These are phyloP conservation scores for Kodamaea jinghongensis DNA, from an alignment of 805 yeast species.

Conservation along the genomic window DNA sequence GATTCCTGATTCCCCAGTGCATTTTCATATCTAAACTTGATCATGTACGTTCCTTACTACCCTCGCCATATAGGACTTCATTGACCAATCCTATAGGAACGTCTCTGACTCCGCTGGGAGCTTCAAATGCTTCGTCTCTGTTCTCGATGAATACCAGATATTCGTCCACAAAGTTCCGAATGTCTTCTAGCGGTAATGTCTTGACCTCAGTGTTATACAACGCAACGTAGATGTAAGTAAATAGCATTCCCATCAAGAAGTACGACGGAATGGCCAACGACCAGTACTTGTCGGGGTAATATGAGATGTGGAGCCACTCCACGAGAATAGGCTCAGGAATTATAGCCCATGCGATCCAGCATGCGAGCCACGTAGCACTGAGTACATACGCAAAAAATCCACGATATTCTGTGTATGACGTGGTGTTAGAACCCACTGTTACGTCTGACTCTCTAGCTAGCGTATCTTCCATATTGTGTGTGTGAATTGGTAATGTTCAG, in stretches of 20 bases:
- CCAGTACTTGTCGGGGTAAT: constrained; percentile 93
- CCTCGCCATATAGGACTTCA: constrained; percentile 54
- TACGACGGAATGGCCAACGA: constrained; percentile 73
- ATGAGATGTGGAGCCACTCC: constrained; percentile 54
- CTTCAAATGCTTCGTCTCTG: constrained; percentile 37
- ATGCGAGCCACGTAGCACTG: constrained; percentile 50
- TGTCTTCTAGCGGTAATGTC: constrained; percentile 57
- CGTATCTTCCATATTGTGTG: constrained; percentile 34
- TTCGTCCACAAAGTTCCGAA: constrained; percentile 69
- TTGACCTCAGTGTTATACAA: constrained; percentile 74
- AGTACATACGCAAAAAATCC: constrained; percentile 84
- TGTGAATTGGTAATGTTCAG: too few relatives aligned
- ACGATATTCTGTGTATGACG: constrained; percentile 72
- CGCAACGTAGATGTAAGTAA: constrained; percentile 66
- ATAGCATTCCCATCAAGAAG: constrained; percentile 68
- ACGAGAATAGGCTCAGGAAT: constrained; percentile 57
- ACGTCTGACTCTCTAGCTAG: constrained; percentile 67
- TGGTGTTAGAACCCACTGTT: constrained; percentile 51
- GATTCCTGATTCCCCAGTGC: too few relatives aligned
- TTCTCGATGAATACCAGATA: constrained; percentile 37
- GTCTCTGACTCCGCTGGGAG: constrained; percentile 87
- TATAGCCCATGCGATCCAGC: constrained; percentile 73
- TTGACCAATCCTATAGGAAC: constrained; percentile 71
- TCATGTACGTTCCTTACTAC: too few relatives aligned
- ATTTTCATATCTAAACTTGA: too few relatives aligned